A percentile compares a stretch with the other conserved stretches of the same genome.
These are phyloP conservation scores for Rachicladosporium sp. DNA, from an alignment of 2,329 filamentous ascomycete genomes.

Conservation along the genomic window DNA sequence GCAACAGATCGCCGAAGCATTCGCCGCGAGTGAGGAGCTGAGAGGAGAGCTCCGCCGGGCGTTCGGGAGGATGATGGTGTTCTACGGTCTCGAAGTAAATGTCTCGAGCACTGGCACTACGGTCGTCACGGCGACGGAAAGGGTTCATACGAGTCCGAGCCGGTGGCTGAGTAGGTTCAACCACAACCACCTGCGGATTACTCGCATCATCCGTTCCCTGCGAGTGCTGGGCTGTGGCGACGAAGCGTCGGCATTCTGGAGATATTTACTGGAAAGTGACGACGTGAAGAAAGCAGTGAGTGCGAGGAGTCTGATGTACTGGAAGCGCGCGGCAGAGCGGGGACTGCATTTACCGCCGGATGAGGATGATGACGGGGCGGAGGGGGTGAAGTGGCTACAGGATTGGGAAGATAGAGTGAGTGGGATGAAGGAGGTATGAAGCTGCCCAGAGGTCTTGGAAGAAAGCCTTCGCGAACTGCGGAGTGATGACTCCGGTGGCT, in stretches of 20 bases:
- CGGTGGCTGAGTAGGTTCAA: slow-evolving; percentile 33
- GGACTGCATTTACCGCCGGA: slow-evolving; percentile 36
- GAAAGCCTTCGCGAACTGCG: no score
- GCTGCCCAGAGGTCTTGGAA: no score
- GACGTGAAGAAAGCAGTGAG: slow-evolving; percentile 14
- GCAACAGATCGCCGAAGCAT: slow-evolving; percentile 33
- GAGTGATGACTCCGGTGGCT: no score
- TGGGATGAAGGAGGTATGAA: no score
- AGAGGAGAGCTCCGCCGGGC: slow-evolving; percentile 27
- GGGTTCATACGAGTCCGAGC: slow-evolving; percentile 5
- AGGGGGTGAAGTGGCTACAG: slow-evolving; percentile 2
- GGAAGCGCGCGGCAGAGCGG: slow-evolving; percentile 34
- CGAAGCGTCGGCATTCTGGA: slow-evolving; percentile 36
- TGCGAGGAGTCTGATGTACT: slow-evolving; percentile 32
- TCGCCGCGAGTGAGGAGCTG: slow-evolving; percentile 30
- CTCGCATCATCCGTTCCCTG: slow-evolving; percentile 43
- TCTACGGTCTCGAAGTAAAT: slow-evolving; percentile 37
- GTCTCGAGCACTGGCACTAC: neutral
- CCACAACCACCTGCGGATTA: slow-evolving; percentile 48
- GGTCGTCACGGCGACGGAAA: no score
- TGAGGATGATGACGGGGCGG: slow-evolving; percentile 24
- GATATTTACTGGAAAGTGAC: slow-evolving; percentile 26
- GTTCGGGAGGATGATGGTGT: slow-evolving; percentile 38
- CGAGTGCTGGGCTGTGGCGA: slow-evolving; percentile 39
- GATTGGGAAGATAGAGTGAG: neutral